Evolutionary conservation across 495 filamentous ascomycete species (phyloP), one percentile per base, ranked within the genome.

Genomic region (Podospora anserina): DNA sequence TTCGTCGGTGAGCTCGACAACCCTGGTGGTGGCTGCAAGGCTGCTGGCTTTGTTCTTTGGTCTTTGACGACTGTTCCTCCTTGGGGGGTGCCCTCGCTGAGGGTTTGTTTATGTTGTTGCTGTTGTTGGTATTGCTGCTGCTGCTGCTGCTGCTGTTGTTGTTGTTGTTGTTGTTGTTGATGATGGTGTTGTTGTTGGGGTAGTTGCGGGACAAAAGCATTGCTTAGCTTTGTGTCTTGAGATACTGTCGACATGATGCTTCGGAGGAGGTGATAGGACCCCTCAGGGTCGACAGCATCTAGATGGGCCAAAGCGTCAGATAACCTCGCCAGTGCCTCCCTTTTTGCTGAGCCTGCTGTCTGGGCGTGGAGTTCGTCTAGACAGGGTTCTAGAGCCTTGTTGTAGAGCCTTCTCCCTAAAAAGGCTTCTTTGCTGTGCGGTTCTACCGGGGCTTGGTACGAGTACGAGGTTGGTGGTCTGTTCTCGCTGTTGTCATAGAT

Each of bases 201-300:
- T 49, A 54, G 27, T 9, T 64, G 66, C 15, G 72, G 56, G 23
- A 83, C 64, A 63, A 84, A 78, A 9, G 79, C 77, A 20, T 73
- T 71, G 66, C 71, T 78, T 7, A 85, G 68, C 67, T 76, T 83
- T 49, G 61, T 69, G 63, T 85, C 82, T 20, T 83, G 80, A 4
- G 77, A 74, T 5, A 83, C 71, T 26, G 77, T 69, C 0, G 78
- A 64, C 58, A 93, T 86, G 55, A 92, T 87, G 61, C 84, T 82
- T 72, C 87, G 87, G 61, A 99, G 79, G 15, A 99, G 85, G 61
- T 94, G 88, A 72, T 93, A 96, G 30, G 93, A 87, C 28, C 93
- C 94, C 78, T 97, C 95, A 0, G 95, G 94, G 71, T 99, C 94
- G 23, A 93, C 85, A 63, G 89, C 87, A 80, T 97, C 91, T 44